Percentiles rank a stretch among this genome's conserved stretches.
These are phyloP conservation scores for Cordyceps javanica DNA, from an alignment of 2,329 filamentous ascomycete genomes.

Conservation along the genomic window DNA sequence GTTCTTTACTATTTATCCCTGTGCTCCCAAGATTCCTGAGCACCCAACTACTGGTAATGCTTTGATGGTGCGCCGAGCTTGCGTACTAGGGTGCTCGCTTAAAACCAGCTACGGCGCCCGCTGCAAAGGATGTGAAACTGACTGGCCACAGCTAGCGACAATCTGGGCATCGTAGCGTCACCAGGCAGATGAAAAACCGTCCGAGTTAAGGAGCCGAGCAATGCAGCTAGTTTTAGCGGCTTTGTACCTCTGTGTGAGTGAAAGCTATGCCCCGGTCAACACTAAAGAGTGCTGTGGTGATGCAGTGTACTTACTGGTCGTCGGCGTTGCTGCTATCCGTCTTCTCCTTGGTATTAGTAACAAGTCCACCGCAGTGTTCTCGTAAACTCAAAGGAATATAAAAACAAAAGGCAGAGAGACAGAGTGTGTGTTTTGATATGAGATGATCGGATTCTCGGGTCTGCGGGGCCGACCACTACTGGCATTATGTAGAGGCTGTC, in stretches of 20 bases:
- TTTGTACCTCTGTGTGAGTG: background rate
- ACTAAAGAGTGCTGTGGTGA: background rate
- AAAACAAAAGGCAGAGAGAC: background rate
- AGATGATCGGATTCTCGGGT: background rate
- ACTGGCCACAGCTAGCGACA: background rate
- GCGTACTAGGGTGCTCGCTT: background rate
- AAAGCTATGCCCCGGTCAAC: background rate
- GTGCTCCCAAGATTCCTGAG: background rate
- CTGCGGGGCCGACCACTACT: background rate
- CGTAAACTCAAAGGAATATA: too few species aligned
- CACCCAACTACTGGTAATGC: too few species aligned
- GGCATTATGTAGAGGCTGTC: background rate
- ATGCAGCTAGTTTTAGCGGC: conserved; percentile 1
- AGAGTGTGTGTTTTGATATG: background rate
- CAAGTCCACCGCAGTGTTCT: too few species aligned
- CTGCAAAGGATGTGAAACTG: background rate
- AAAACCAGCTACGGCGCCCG: background rate
- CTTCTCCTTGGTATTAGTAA: too few species aligned
- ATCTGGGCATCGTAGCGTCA: background rate
- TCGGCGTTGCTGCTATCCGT: background rate
- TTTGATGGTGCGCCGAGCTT: background rate
- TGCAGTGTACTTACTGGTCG: background rate
- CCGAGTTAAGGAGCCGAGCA: background rate
- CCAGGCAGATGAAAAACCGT: background rate
- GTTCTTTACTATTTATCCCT: background rate